A percentile compares a stretch with the other conserved stretches of the same genome.
Conservation (phyloP, 2,329 filamentous ascomycete species). For the Alternaria solani region DNA sequence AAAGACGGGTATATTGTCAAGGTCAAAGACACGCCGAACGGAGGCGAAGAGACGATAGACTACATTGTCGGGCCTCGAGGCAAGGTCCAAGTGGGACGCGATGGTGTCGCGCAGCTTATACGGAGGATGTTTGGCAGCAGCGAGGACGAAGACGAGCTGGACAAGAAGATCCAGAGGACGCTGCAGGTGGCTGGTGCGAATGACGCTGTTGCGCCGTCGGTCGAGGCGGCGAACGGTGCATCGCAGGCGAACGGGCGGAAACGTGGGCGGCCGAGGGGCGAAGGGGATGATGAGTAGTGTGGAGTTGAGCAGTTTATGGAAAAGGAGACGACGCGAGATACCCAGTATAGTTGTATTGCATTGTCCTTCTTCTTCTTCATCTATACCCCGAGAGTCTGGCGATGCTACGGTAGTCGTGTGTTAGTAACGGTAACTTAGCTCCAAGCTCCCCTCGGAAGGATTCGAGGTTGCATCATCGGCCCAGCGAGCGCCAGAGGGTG, state of each 20-base stretch:
- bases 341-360: slow-evolving; percentile 1
- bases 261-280: slow-evolving; percentile 23
- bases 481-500: neutral
- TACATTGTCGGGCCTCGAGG: slow-evolving; percentile 87
- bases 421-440: neutral
- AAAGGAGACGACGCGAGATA: neutral
- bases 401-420: neutral
- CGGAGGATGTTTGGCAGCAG: slow-evolving; percentile 46
- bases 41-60: slow-evolving; percentile 79
- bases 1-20: slow-evolving; percentile 85
- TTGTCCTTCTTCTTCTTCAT: neutral
- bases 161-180: slow-evolving; percentile 45
- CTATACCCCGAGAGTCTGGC: neutral
- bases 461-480: slow-evolving; percentile 19
- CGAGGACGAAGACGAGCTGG: slow-evolving; percentile 41
- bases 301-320: neutral
- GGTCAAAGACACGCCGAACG: slow-evolving; percentile 71
- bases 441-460: slow-evolving; percentile 7
- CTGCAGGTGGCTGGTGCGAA: slow-evolving; percentile 38
- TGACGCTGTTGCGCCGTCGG: slow-evolving; percentile 13
- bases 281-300: slow-evolving; percentile 20
- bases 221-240: slow-evolving; percentile 12
- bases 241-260: slow-evolving; percentile 24
- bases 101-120: slow-evolving; percentile 76
- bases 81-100: slow-evolving; percentile 82